A percentile compares a stretch with the other conserved stretches of the same genome.
These are phyloP conservation scores for Metarhizium sp. DNA, from an alignment of 2,329 filamentous ascomycete genomes.

Conservation along the genomic window DNA sequence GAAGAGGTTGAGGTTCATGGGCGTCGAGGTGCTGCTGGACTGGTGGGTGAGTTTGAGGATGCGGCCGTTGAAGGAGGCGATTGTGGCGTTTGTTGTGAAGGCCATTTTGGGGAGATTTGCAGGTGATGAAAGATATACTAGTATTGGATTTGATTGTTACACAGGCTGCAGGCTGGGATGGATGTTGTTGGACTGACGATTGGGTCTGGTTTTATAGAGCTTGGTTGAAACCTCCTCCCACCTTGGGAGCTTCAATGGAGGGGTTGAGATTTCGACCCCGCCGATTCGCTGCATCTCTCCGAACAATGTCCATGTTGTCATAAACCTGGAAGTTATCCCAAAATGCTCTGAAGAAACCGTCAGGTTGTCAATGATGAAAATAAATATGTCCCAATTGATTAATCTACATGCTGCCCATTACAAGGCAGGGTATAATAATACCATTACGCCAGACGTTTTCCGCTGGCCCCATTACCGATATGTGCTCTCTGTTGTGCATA, in stretches of 20 bases:
- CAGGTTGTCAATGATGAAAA: not conserved
- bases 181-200: not conserved
- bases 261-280: not conserved
- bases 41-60: constrained; percentile 89
- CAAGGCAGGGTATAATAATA: not conserved
- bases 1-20: constrained; percentile 91
- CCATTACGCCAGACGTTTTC: not conserved
- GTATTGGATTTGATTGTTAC: not conserved
- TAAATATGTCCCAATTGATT: not conserved
- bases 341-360: not conserved
- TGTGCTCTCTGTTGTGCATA: not conserved
- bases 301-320: not conserved
- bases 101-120: constrained; percentile 46
- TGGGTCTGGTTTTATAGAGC: not conserved
- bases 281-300: not conserved
- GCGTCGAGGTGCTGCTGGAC: constrained; percentile 67
- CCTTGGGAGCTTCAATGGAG: not conserved
- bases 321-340: not conserved
- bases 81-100: constrained; percentile 82
- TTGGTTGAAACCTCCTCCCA: not conserved
- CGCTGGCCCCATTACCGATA: not conserved
- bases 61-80: constrained; percentile 86
- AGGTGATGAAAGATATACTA: too few relatives aligned
- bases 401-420: not conserved
- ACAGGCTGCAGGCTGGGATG: not conserved